phyloP scores from a whole-genome alignment of 2,329 filamentous ascomycete genomes.

The Aspergillus clavatus region DNA sequence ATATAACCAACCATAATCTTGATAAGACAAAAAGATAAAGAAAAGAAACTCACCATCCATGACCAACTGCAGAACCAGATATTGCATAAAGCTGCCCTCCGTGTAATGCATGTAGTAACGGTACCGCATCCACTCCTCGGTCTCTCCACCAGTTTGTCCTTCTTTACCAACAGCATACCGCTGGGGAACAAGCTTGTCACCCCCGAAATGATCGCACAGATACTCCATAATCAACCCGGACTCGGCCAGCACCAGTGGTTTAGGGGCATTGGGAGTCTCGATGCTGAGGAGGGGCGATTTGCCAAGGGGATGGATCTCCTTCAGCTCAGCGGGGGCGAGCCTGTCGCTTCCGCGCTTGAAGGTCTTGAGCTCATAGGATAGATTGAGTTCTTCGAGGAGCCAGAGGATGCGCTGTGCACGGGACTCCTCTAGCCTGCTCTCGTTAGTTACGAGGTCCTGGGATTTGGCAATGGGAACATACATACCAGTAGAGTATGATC shows the following conservation, averaged over 20 bases:
- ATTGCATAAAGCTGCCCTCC: constrained; percentile 77
- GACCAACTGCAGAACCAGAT: constrained; percentile 61
- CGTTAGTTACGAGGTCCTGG: constrained; percentile 1
- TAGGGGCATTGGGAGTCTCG: constrained; percentile 39
- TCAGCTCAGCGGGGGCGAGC: constrained; percentile 71
- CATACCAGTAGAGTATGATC: constrained; percentile 61
- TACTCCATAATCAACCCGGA: constrained; percentile 79
- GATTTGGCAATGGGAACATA: neutral
- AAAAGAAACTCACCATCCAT: constrained; percentile 46
- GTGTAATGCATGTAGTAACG: constrained; percentile 74
- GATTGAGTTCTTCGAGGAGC: constrained; percentile 76
- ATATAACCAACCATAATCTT: neutral
- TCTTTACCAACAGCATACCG: constrained; percentile 50
- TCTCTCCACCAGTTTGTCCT: constrained; percentile 53
- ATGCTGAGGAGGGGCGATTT: constrained; percentile 78
- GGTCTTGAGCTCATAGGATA: constrained; percentile 73
- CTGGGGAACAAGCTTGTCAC: constrained; percentile 45
- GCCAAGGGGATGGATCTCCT: constrained; percentile 75
- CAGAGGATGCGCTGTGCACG: constrained; percentile 78
- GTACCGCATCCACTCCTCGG: constrained; percentile 57
- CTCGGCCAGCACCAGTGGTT: constrained; percentile 68
- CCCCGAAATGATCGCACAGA: constrained; percentile 63
- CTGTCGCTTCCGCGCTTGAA: constrained; percentile 64
- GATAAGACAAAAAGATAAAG: neutral
- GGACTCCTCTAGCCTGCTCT: constrained; percentile 70